Conservation (phyloP, 2,329 filamentous ascomycete genomes). For the Aspergillus pseudotamarii region DNA sequence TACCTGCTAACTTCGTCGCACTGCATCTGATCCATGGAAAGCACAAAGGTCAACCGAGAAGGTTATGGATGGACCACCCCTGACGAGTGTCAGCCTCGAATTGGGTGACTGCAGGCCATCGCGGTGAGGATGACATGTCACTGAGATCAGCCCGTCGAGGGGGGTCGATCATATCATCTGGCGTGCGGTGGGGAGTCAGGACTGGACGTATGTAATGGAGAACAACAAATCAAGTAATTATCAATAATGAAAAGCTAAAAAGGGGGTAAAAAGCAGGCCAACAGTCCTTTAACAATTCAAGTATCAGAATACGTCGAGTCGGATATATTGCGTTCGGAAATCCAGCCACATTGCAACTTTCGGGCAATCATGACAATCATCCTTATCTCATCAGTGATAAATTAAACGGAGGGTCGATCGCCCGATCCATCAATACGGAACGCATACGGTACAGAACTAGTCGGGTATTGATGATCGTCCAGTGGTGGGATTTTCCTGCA, state of each 20-base stretch:
- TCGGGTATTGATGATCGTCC: background rate
- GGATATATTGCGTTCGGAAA: background rate
- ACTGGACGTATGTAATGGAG: background rate
- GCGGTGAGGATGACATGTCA: constrained; percentile 6
- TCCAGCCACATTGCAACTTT: background rate
- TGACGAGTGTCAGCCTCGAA: background rate
- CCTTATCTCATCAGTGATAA: constrained; percentile 4
- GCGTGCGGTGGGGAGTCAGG: background rate
- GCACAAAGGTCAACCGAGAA: background rate
- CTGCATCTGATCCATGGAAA: background rate
- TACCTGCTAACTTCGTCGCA: background rate
- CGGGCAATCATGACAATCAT: background rate
- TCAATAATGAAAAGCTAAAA: background rate
- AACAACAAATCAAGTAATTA: background rate
- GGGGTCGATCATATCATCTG: background rate
- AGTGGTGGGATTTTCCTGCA: background rate
- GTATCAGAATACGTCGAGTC: background rate
- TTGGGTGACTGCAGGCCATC: background rate
- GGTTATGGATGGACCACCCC: background rate
- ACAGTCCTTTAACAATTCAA: background rate
- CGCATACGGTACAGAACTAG: background rate
- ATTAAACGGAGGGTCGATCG: background rate
- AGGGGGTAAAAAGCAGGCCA: background rate
- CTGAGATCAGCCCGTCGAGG: background rate
- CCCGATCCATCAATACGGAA: constrained; percentile 4